Conservation (phyloP, 2,329 filamentous ascomycete species). For the Chlorencoelia australis region DNA sequence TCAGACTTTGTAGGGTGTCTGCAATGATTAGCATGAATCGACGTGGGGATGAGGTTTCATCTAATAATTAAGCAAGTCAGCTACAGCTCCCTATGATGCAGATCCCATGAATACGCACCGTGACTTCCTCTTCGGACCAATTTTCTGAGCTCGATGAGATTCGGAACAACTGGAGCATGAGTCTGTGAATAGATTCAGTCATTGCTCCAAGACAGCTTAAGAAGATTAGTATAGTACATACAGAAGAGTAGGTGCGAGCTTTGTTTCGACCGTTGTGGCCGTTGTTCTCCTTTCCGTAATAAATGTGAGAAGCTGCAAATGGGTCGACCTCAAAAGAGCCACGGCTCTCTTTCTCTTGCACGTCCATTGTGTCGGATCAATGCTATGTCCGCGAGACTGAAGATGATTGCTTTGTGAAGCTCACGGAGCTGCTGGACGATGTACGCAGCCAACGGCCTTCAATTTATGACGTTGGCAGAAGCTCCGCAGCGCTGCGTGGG, state of each 20-base stretch:
- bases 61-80: too few relatives aligned
- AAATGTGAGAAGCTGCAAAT: slow-evolving; percentile 23
- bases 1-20: slow-evolving; percentile 65
- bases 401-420: too few relatives aligned
- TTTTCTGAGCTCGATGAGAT: slow-evolving; percentile 14
- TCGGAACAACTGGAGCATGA: slow-evolving; percentile 11
- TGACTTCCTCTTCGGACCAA: slow-evolving; percentile 25
- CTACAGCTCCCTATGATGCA: too few relatives aligned
- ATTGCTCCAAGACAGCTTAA: neutral
- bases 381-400: too few relatives aligned
- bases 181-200: slow-evolving; percentile 13
- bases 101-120: slow-evolving; percentile 23
- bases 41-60: too few relatives aligned
- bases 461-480: too few relatives aligned
- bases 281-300: slow-evolving; percentile 22
- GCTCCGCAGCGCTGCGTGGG: too few relatives aligned
- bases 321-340: slow-evolving; percentile 23
- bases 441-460: too few relatives aligned
- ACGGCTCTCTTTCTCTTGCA: too few relatives aligned
- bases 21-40: slow-evolving; percentile 85
- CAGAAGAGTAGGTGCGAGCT: slow-evolving; percentile 25
- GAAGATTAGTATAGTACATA: slow-evolving; percentile 9
- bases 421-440: too few relatives aligned
- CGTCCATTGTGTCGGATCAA: too few relatives aligned
- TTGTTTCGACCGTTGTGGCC: too few relatives aligned